Evolutionary conservation across 345 rosid genomes (phyloP).

Genomic region (Populus alba): DNA sequence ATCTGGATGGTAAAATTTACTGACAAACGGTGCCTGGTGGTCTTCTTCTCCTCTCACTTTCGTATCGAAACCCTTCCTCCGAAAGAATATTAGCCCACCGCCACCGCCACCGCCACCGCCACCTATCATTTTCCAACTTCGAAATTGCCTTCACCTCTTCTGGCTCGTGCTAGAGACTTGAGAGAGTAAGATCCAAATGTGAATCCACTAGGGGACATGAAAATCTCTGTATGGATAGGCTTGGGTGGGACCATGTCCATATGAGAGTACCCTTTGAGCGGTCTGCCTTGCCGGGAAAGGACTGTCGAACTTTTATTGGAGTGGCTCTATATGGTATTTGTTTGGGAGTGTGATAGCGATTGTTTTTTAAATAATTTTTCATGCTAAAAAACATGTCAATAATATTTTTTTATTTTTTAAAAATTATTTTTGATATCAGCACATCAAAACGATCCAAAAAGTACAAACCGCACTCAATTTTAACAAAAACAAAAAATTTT

Average conservation of each 20-base stretch:
- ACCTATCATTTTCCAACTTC: background rate
- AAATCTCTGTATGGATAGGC: background rate
- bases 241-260: too few relatives aligned
- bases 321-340: too few relatives aligned
- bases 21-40: constrained; percentile 11
- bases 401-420: too few relatives aligned
- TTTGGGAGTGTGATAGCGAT: too few relatives aligned
- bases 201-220: background rate
- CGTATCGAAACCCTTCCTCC: background rate
- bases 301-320: background rate
- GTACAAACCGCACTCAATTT: too few relatives aligned
- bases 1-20: constrained; percentile 12
- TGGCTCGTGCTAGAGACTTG: background rate
- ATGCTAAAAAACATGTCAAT: too few relatives aligned
- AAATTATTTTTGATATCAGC: too few relatives aligned
- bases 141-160: background rate
- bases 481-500: too few relatives aligned
- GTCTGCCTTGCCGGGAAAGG: background rate
- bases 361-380: too few relatives aligned
- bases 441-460: too few relatives aligned
- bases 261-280: too few relatives aligned
- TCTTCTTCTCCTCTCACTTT: background rate
- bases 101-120: too few relatives aligned
- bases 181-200: background rate
- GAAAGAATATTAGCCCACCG: background rate